phyloP scores from a whole-genome alignment of 2,329 filamentous ascomycete species.

The Hypoxylon sp. region DNA sequence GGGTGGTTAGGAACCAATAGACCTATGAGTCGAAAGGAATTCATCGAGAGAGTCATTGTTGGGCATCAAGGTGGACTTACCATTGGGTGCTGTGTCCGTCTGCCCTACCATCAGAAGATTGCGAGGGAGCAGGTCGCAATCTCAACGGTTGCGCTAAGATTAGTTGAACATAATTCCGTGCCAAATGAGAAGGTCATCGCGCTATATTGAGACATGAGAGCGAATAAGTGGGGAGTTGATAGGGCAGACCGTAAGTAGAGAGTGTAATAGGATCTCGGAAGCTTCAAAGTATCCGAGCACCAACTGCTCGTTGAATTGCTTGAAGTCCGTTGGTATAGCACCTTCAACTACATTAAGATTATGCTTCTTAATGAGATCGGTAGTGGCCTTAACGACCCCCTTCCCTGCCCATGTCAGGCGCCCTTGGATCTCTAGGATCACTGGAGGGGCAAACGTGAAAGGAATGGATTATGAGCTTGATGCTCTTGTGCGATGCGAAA shows the following conservation, averaged over 20 bases:
- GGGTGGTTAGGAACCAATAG: not conserved
- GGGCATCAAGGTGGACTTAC: not conserved
- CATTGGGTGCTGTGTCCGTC: not conserved
- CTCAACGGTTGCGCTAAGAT: too few species aligned
- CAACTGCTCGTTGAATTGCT: constrained; percentile 74
- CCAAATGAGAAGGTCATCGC: not conserved
- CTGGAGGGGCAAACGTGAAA: constrained; percentile 64
- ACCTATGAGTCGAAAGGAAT: not conserved
- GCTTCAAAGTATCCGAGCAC: constrained; percentile 74
- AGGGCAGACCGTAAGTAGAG: not conserved
- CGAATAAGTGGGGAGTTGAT: not conserved
- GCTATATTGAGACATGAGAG: not conserved
- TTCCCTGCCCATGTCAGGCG: constrained; percentile 70
- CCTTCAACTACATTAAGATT: constrained; percentile 9
- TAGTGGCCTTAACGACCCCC: constrained; percentile 55
- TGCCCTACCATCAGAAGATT: not conserved
- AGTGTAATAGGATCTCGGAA: not conserved
- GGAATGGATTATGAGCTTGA: constrained; percentile 57
- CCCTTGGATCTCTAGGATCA: constrained; percentile 65
- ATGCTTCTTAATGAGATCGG: constrained; percentile 31
- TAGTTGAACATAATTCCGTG: too few species aligned
- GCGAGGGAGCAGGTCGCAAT: too few species aligned
- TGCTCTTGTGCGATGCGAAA: not conserved
- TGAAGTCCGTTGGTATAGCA: constrained; percentile 49
- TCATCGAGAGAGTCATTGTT: not conserved